Evolutionary conservation across 192 early-diverging fungal genomes (phyloP).

Genomic region (Bifiguratus adelaidae): DNA sequence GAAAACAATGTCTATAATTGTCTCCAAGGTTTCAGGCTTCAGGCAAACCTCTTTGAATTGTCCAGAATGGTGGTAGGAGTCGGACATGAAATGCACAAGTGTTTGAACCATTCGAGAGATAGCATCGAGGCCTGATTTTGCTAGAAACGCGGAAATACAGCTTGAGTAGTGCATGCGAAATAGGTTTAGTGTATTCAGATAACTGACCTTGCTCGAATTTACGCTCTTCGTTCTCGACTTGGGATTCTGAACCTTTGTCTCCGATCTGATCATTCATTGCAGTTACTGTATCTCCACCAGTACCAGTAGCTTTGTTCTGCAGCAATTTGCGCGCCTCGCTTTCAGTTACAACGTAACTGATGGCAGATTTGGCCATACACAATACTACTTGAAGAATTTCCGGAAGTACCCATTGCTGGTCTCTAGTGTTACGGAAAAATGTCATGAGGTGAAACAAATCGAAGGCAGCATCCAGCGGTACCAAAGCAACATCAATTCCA

Average conservation of each 20-base stretch:
- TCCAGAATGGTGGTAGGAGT: conserved; percentile 30
- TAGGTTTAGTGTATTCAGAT: too few relatives aligned
- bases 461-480: conserved; percentile 29
- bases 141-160: too few relatives aligned
- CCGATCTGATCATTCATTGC: conserved; percentile 4
- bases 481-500: conserved; percentile 37
- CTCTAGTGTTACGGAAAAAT: conserved; percentile 20
- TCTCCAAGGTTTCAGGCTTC: conserved; percentile 37
- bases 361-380: conserved; percentile 29
- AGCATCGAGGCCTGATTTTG: too few relatives aligned
- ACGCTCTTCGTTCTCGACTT: too few relatives aligned
- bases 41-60: conserved; percentile 39
- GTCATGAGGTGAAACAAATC: conserved; percentile 37
- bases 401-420: conserved; percentile 13
- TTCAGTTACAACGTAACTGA: conserved; percentile 12
- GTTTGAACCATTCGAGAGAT: conserved; percentile 30
- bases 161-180: too few relatives aligned
- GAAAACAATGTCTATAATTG: conserved; percentile 40
- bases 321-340: conserved; percentile 6
- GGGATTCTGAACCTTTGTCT: too few relatives aligned
- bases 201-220: too few relatives aligned
- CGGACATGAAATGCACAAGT: conserved; percentile 29
- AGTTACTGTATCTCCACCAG: conserved; percentile 8
- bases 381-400: conserved; percentile 39
- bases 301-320: background rate